These are phyloP conservation scores for Microbotryum intermedium DNA, from an alignment of 1,284 basidiomycete species.

Conservation along the genomic window DNA sequence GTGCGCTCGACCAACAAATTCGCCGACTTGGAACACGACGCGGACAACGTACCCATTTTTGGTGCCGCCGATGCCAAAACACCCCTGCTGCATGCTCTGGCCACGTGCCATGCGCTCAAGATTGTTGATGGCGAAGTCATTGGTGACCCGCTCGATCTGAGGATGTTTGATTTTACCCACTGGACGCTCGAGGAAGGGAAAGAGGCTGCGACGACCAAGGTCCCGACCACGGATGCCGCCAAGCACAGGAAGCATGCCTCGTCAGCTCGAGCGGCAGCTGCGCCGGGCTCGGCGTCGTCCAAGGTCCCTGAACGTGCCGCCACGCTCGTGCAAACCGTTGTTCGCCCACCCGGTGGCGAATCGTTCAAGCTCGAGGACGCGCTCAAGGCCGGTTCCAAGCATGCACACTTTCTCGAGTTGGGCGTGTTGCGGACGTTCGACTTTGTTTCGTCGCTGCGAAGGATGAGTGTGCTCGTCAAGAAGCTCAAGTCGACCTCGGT, in stretches of 20 bases:
- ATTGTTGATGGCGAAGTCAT: constrained; percentile 80
- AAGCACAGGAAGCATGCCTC: constrained; percentile 31
- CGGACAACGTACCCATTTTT: constrained; percentile 69
- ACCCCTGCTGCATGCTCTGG: constrained; percentile 80
- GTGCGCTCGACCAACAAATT: constrained; percentile 65
- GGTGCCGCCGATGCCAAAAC: constrained; percentile 58
- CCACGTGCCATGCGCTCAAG: constrained; percentile 94
- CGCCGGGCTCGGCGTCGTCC: constrained; percentile 41
- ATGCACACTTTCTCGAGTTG: constrained; percentile 89
- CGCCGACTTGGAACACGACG: constrained; percentile 80
- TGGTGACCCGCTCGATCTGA: constrained; percentile 88
- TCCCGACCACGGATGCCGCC: constrained; percentile 29
- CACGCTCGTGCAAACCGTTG: constrained; percentile 91
- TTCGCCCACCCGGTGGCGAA: constrained; percentile 84
- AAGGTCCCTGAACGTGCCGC: constrained; percentile 60
- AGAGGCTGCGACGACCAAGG: constrained; percentile 25
- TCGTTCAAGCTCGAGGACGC: constrained; percentile 88
- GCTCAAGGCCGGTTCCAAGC: constrained; percentile 68
- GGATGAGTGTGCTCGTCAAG: constrained; percentile 98
- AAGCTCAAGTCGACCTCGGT: constrained; percentile 85
- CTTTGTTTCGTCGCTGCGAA: constrained; percentile 82
- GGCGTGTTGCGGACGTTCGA: constrained; percentile 96
- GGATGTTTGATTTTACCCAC: constrained; percentile 84
- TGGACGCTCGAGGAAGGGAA: constrained; percentile 91
- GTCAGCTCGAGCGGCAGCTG: background rate